phyloP scores from a whole-genome alignment of 345 rosid species.

The Brassica cretica region DNA sequence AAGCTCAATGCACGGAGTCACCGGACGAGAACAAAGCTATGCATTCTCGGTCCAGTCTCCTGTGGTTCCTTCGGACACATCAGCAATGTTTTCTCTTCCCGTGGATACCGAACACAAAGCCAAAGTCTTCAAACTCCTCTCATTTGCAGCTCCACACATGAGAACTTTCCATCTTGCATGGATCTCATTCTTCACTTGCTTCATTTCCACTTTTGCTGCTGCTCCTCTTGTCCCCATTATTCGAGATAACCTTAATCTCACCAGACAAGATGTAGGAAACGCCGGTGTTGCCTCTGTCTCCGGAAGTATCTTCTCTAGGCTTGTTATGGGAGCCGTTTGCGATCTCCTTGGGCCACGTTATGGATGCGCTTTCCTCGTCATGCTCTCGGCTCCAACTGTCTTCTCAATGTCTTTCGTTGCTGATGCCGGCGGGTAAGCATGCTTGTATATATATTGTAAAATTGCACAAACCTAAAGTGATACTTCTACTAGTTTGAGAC shows the following conservation, averaged over 20 bases:
- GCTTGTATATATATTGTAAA: background rate
- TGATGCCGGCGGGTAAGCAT: conserved; percentile 52
- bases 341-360: conserved; percentile 85
- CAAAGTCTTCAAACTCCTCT: conserved; percentile 64
- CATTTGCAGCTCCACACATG: conserved; percentile 85
- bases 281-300: conserved; percentile 96
- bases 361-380: conserved; percentile 78
- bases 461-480: background rate
- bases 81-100: conserved; percentile 65
- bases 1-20: conserved; percentile 80
- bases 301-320: conserved; percentile 89
- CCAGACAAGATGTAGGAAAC: conserved; percentile 66
- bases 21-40: conserved; percentile 65
- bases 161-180: conserved; percentile 87
- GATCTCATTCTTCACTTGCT: conserved; percentile 90
- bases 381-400: conserved; percentile 83
- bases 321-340: conserved; percentile 84
- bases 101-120: conserved; percentile 93
- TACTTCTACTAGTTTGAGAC: background rate
- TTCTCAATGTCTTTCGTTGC: conserved; percentile 79
- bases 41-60: conserved; percentile 69
- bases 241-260: conserved; percentile 73
- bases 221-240: conserved; percentile 91
- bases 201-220: conserved; percentile 86
- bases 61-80: conserved; percentile 54